Conservation (phyloP, 2,329 filamentous ascomycete species). For the Alternaria brassicicola region DNA sequence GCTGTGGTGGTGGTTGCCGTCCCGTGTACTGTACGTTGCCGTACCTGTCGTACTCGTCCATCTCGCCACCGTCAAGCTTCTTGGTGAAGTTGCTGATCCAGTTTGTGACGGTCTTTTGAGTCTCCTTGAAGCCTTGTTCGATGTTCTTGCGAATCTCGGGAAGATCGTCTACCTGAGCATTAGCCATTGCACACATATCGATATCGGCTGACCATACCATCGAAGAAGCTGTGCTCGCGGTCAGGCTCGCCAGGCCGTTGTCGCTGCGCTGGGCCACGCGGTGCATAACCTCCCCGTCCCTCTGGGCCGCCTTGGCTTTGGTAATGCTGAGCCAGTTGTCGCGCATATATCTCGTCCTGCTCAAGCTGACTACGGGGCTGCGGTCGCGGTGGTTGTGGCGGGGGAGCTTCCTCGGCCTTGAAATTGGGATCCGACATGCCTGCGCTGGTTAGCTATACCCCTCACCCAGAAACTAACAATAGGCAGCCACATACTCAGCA, state of each 20-base stretch:
- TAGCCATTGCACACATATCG: not conserved
- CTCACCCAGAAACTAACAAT: not conserved
- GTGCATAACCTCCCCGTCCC: conserved; percentile 33
- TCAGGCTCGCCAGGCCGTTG: conserved; percentile 62
- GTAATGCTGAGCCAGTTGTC: conserved; percentile 92
- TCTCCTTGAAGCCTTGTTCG: conserved; percentile 92
- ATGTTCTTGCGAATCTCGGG: conserved; percentile 92
- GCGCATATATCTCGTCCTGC: conserved; percentile 88
- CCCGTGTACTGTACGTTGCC: conserved; percentile 47
- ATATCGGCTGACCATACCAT: conserved; percentile 57
- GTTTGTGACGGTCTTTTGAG: conserved; percentile 87
- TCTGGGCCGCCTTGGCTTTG: conserved; percentile 52
- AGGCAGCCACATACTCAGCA: conserved; percentile 68
- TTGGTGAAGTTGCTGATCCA: conserved; percentile 95
- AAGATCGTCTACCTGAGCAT: conserved; percentile 73
- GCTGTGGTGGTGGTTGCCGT: conserved; percentile 33
- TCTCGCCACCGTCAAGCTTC: conserved; percentile 81
- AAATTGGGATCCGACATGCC: conserved; percentile 63
- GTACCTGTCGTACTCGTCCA: conserved; percentile 66
- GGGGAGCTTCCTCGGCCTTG: conserved; percentile 61
- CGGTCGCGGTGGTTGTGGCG: conserved; percentile 81
- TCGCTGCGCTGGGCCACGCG: conserved; percentile 48
- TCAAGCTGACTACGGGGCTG: conserved; percentile 79
- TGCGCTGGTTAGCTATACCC: conserved; percentile 29
- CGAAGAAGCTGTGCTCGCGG: conserved; percentile 87